Conservation (phyloP, 2,329 filamentous ascomycete species). For the Whalleya microplaca region DNA sequence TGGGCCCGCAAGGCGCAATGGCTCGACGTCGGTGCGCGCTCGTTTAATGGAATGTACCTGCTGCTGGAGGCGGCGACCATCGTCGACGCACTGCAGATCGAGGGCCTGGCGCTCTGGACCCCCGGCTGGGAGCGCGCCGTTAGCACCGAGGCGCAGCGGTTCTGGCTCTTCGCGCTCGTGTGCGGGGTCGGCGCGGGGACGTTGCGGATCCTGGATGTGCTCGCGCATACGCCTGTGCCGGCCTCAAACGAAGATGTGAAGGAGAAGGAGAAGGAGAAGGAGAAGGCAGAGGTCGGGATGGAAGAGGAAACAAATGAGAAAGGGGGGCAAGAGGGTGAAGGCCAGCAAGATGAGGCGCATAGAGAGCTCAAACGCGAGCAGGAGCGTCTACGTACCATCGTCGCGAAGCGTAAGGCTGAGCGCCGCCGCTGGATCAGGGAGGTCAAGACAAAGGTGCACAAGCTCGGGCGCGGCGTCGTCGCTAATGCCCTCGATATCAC, state of each 20-base stretch:
- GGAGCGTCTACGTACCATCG: slow-evolving; percentile 40
- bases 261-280: slow-evolving; percentile 1
- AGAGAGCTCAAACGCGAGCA: slow-evolving; percentile 38
- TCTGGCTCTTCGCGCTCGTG: slow-evolving; percentile 69
- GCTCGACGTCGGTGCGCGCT: slow-evolving; percentile 60
- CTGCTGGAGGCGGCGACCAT: slow-evolving; percentile 68
- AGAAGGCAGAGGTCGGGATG: no score
- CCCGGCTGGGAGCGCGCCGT: slow-evolving; percentile 50
- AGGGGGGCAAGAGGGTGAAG: slow-evolving; percentile 26
- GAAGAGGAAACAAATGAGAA: no score
- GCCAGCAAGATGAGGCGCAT: slow-evolving; percentile 2
- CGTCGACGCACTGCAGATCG: slow-evolving; percentile 52
- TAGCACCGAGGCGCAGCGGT: slow-evolving; percentile 64
- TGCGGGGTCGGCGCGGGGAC: slow-evolving; percentile 51
- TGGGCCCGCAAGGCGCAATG: no score
- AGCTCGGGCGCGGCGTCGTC: slow-evolving; percentile 52
- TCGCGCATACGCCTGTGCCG: slow-evolving; percentile 42
- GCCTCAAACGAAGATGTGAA: slow-evolving; percentile 11
- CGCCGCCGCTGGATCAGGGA: slow-evolving; percentile 37
- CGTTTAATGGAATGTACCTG: slow-evolving; percentile 68
- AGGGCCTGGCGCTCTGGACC: slow-evolving; percentile 56
- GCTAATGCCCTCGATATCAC: slow-evolving; percentile 65
- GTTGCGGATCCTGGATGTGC: slow-evolving; percentile 45
- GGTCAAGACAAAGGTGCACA: slow-evolving; percentile 34
- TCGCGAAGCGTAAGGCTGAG: slow-evolving; percentile 40